Evolutionary conservation across 2,329 filamentous ascomycete genomes (phyloP).

Genomic region (Cladorrhinum sp.): DNA sequence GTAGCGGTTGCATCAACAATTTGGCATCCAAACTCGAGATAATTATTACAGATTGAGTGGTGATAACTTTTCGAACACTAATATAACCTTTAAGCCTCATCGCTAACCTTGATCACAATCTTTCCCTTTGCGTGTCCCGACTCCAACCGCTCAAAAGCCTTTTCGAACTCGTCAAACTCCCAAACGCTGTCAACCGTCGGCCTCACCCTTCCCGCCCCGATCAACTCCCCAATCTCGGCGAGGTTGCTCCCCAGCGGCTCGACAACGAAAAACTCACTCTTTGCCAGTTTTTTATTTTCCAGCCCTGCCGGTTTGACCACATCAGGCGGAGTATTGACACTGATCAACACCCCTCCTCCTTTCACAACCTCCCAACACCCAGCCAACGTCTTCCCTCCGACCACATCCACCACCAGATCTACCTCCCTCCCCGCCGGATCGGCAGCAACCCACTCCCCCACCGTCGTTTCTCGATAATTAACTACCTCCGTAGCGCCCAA

Average conservation of each 20-base stretch:
- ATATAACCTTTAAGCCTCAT: slow-evolving; percentile 19
- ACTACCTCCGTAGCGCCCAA: slow-evolving; percentile 38
- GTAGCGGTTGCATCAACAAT: neutral
- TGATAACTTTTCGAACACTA: neutral
- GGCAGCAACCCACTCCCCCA: slow-evolving; percentile 33
- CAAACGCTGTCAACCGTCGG: slow-evolving; percentile 39
- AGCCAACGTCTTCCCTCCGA: slow-evolving; percentile 35
- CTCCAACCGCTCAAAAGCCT: slow-evolving; percentile 38
- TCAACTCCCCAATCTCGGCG: slow-evolving; percentile 33
- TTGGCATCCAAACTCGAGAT: neutral
- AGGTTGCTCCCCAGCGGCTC: slow-evolving; percentile 37
- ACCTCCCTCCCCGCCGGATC: slow-evolving; percentile 29
- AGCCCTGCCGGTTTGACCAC: slow-evolving; percentile 30
- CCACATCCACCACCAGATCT: slow-evolving; percentile 38
- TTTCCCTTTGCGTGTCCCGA: slow-evolving; percentile 37
- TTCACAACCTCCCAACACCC: slow-evolving; percentile 36
- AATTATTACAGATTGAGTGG: neutral
- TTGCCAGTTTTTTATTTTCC: slow-evolving; percentile 31
- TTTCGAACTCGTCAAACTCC: slow-evolving; percentile 37
- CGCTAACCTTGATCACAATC: slow-evolving; percentile 37
- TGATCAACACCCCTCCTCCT: slow-evolving; percentile 35
- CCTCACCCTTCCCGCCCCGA: slow-evolving; percentile 33
- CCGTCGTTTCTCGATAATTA: slow-evolving; percentile 34
- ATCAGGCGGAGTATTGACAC: slow-evolving; percentile 33
- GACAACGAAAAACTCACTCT: slow-evolving; percentile 38